A percentile compares a stretch with the other conserved stretches of the same genome.
Evolutionary conservation across 768 basidiomycete species (phyloP).

Genomic region (Pleurotus citrinopileatus): DNA sequence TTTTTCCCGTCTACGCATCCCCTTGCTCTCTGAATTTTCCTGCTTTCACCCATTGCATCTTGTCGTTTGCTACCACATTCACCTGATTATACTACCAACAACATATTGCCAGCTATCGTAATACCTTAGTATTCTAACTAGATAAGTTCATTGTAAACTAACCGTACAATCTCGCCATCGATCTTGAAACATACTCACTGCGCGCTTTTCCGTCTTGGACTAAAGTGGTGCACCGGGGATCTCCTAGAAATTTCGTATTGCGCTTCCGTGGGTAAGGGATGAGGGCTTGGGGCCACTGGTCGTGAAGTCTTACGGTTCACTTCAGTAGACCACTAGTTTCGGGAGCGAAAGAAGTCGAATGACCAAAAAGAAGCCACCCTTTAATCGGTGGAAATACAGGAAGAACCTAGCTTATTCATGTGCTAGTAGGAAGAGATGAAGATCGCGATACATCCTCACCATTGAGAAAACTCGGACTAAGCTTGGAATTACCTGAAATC

Average conservation of each 20-base stretch:
- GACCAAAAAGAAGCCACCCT: background rate
- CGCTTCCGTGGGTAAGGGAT: too few relatives aligned
- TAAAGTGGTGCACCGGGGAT: too few relatives aligned
- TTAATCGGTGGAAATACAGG: background rate
- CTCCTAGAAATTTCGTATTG: too few relatives aligned
- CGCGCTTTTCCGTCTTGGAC: too few relatives aligned
- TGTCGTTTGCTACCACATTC: background rate
- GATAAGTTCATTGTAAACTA: background rate
- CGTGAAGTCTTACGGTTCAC: too few relatives aligned
- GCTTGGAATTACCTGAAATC: background rate
- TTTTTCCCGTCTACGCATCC: background rate
- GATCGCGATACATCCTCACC: background rate
- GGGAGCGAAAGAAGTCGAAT: too few relatives aligned
- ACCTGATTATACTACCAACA: background rate
- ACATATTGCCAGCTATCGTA: background rate
- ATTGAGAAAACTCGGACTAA: conserved; percentile 6
- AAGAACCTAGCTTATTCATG: background rate
- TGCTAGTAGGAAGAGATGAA: background rate
- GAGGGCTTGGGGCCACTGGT: too few relatives aligned
- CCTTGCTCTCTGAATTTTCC: background rate
- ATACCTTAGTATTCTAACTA: background rate
- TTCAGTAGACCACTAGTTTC: too few relatives aligned
- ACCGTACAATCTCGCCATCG: too few relatives aligned
- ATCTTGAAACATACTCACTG: too few relatives aligned
- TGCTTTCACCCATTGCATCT: background rate